These are phyloP conservation scores for Andrographis paniculata DNA, from an alignment of 305 asterid genomes.

Conservation along the genomic window DNA sequence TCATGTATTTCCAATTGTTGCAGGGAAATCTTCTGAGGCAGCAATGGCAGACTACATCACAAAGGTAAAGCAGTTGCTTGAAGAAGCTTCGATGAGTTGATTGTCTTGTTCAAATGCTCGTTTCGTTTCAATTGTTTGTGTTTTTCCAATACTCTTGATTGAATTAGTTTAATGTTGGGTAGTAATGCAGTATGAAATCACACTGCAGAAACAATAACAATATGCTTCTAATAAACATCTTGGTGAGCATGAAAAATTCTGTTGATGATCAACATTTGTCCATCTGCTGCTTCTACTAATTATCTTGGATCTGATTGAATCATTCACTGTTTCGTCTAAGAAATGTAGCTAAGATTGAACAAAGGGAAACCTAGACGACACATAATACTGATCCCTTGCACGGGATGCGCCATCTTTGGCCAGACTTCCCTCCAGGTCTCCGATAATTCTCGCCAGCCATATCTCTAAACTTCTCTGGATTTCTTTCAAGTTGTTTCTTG, in stretches of 20 bases:
- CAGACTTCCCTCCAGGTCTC: conserved; percentile 86
- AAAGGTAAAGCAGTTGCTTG: conserved; percentile 58
- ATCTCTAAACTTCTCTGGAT: conserved; percentile 90
- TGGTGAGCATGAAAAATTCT: no score
- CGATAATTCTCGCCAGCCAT: conserved; percentile 94
- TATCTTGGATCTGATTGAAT: neutral
- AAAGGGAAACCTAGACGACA: conserved; percentile 79
- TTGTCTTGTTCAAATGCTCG: neutral
- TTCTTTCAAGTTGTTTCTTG: conserved; percentile 78
- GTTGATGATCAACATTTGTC: neutral
- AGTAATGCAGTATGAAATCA: no score
- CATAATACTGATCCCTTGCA: conserved; percentile 67
- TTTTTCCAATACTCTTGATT: no score
- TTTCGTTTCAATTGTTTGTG: neutral
- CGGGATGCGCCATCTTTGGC: conserved; percentile 84
- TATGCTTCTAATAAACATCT: no score
- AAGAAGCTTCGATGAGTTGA: conserved; percentile 20
- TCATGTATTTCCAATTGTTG: neutral
- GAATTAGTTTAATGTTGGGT: no score
- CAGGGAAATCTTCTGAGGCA: conserved; percentile 38
- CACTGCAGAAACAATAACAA: no score
- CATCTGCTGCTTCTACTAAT: neutral
- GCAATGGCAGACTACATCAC: conserved; percentile 44
- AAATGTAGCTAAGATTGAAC: conserved; percentile 28
- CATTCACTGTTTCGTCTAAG: neutral